These are phyloP conservation scores for Xylariaceae sp. DNA, from an alignment of 2,329 filamentous ascomycete species.

Conservation along the genomic window DNA sequence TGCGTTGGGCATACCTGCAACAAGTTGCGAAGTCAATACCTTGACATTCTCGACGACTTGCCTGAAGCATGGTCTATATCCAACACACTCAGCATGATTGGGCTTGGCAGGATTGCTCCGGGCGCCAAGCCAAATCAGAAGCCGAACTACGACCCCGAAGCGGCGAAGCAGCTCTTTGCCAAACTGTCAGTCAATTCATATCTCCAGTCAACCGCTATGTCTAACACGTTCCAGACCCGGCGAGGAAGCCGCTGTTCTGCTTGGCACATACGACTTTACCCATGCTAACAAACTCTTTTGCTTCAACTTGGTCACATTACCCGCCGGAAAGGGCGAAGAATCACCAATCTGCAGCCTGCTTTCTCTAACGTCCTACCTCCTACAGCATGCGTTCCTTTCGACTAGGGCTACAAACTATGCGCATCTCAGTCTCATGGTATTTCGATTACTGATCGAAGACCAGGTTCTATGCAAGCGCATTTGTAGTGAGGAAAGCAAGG, in stretches of 20 bases:
- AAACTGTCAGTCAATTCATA: constrained; percentile 56
- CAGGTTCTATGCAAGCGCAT: constrained; percentile 74
- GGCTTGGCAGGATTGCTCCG: constrained; percentile 69
- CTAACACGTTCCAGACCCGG: constrained; percentile 57
- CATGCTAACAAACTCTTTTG: constrained; percentile 95
- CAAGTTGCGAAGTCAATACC: constrained; percentile 65
- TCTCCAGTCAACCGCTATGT: background rate
- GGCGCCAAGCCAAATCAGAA: constrained; percentile 57
- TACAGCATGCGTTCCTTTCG: constrained; percentile 88
- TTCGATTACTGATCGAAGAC: constrained; percentile 85
- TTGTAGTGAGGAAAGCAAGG: constrained; percentile 71
- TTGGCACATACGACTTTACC: constrained; percentile 88
- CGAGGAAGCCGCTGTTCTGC: constrained; percentile 69
- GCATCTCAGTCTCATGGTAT: constrained; percentile 75
- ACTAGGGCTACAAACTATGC: constrained; percentile 73
- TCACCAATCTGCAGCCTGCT: constrained; percentile 76
- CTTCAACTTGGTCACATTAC: constrained; percentile 60
- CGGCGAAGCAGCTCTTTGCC: constrained; percentile 74
- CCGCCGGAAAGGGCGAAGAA: constrained; percentile 60
- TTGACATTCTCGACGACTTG: constrained; percentile 82
- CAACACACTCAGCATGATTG: constrained; percentile 76
- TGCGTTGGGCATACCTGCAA: constrained; percentile 70
- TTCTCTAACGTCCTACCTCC: constrained; percentile 84
- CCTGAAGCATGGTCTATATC: constrained; percentile 85
- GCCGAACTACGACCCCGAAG: constrained; percentile 65